Evolutionary conservation across 2,329 filamentous ascomycete species (phyloP).

Genomic region (Trichoderma brevicompactum): DNA sequence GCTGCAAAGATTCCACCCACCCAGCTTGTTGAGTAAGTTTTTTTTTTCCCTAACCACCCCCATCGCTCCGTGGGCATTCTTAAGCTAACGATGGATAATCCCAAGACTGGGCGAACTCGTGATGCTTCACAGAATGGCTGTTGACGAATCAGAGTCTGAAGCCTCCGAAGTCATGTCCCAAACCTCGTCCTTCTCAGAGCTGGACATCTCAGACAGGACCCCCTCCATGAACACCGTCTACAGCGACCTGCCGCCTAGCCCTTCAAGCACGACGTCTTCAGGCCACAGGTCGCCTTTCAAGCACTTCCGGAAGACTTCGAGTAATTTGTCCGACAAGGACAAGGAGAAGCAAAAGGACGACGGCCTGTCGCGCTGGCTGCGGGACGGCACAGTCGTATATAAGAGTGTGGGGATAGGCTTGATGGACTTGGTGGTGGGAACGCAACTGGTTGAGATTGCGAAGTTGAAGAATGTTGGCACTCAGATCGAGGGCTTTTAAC

Average conservation of each 20-base stretch:
- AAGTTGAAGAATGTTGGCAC: conserved; percentile 59
- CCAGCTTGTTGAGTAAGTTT: conserved; percentile 75
- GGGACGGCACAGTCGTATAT: conserved; percentile 68
- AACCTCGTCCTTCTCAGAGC: conserved; percentile 39
- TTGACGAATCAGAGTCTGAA: conserved; percentile 47
- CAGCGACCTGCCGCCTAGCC: conserved; percentile 40
- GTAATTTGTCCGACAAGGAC: conserved; percentile 32
- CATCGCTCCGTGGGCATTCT: not conserved
- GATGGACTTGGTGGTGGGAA: conserved; percentile 68
- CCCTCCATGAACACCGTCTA: conserved; percentile 51
- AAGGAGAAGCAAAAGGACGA: conserved; percentile 53
- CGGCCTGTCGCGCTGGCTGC: conserved; percentile 59
- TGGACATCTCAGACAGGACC: conserved; percentile 42
- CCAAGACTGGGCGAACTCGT: conserved; percentile 75
- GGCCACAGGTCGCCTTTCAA: conserved; percentile 41
- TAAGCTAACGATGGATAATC: not conserved
- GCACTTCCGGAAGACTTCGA: conserved; percentile 40
- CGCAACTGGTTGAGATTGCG: conserved; percentile 61
- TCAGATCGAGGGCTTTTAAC: conserved; percentile 45
- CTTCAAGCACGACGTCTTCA: conserved; percentile 40
- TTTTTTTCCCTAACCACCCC: not conserved
- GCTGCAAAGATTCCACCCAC: conserved; percentile 72
- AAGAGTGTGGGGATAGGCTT: conserved; percentile 69
- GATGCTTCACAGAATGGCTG: conserved; percentile 57
- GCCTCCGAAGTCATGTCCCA: conserved; percentile 40